Percentiles rank a stretch among this genome's conserved stretches.
phyloP scores from a whole-genome alignment of 2,329 filamentous ascomycete genomes.

The Aureobasidium pullulans region DNA sequence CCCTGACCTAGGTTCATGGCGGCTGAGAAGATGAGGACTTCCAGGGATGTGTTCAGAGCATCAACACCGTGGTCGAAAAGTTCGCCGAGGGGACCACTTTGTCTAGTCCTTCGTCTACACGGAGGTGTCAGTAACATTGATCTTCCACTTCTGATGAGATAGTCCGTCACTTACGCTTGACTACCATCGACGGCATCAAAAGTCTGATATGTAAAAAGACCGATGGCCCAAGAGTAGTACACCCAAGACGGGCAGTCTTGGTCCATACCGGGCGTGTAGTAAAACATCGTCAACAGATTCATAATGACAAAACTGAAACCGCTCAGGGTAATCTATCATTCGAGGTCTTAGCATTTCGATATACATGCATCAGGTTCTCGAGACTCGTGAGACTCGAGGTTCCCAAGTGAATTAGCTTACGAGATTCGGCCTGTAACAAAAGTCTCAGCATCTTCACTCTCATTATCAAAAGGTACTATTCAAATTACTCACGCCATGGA shows the following conservation, averaged over 20 bases:
- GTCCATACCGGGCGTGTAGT: conserved; percentile 92
- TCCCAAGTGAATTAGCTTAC: conserved; percentile 12
- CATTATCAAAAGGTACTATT: not conserved
- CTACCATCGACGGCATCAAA: conserved; percentile 95
- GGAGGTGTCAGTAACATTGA: conserved; percentile 6
- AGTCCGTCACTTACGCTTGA: conserved; percentile 63
- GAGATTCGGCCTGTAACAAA: conserved; percentile 11
- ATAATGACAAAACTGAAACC: conserved; percentile 84
- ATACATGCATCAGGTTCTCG: not conserved
- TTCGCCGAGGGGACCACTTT: conserved; percentile 90
- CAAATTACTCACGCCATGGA: conserved; percentile 65
- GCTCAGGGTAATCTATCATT: conserved; percentile 66
- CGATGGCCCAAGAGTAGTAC: conserved; percentile 83
- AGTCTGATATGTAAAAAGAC: conserved; percentile 93
- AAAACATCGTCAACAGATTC: conserved; percentile 86
- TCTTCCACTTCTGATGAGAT: not conserved
- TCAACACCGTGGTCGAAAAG: conserved; percentile 97
- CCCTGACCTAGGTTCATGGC: conserved; percentile 89
- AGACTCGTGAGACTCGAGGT: not conserved
- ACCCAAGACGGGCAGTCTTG: conserved; percentile 93
- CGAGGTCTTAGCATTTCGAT: conserved; percentile 10
- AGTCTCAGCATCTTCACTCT: not conserved
- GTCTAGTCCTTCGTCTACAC: conserved; percentile 69
- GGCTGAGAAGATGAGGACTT: conserved; percentile 83
- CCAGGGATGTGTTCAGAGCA: conserved; percentile 90